Base-by-base conservation (phyloP, 345 rosid genomes). In the Lumnitzera racemosa region DNA sequence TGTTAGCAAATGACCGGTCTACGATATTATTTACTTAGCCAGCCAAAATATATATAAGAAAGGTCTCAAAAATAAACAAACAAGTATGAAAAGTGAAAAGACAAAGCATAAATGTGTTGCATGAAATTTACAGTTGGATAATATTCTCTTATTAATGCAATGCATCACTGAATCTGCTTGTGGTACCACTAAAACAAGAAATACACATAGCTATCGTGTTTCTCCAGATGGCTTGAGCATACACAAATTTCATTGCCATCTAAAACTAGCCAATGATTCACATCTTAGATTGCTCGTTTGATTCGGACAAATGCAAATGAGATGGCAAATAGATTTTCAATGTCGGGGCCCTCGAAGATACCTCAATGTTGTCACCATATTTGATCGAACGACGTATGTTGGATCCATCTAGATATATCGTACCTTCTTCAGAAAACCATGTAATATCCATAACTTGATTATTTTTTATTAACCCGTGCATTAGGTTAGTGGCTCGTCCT, bases 351-450 rank as follows among this genome's bases (percentile, higher is more conserved):
- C 63, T 61, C 7, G 90, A 72, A 53, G 96, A 83, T 73, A 87
- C 61, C 59, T 83, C 76, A 51, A 89, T 70, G 52, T 58, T 68
- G 70, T 89, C 96, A 49, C 85, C 89, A 15, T 74, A 71, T 58
- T 71, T 81, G 53, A 89, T 68, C 31, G 76, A 25, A 71, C 72
- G 70, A 46, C 48, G 58, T 53, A 85, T 81, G 31, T 85, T 81
- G 65, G 84, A 87, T 52, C 98, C 98, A 72, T 92, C 97, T 51
- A 91, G 46, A 63, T 83, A 89, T 66, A 91, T 65, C 13, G 31
- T 53, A 47, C 98, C 96, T 58, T 80, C 81, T 69, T 82, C 75
- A 24, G 82, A 78, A 64, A 72, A 84, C 91, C 97, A 92, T 5
- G 70, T 53, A 47, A 78, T 74, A 15, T 79, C 81, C 88, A 87